phyloP scores from a whole-genome alignment of 192 early-diverging fungal species.

The Entomortierella chlamydospora region DNA sequence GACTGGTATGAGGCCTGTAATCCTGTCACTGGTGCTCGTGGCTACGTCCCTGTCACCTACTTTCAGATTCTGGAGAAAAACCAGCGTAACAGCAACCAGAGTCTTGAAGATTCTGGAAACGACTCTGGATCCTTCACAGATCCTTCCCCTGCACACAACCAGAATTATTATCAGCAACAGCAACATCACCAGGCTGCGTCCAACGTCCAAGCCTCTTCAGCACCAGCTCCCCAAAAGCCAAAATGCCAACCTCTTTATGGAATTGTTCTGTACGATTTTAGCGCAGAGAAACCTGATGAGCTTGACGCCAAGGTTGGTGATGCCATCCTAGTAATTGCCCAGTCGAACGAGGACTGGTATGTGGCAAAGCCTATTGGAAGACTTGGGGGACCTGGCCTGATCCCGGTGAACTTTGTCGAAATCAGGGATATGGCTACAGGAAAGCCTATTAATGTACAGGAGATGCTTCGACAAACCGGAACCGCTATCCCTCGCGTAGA shows the following conservation, averaged over 20 bases:
- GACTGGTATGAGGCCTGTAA: slow-evolving; percentile 82
- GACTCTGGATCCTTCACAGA: slow-evolving; percentile 27
- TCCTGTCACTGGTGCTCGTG: slow-evolving; percentile 75
- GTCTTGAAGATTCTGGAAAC: slow-evolving; percentile 42
- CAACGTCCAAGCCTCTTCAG: slow-evolving; percentile 25
- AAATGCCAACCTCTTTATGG: slow-evolving; percentile 70
- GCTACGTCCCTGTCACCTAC: slow-evolving; percentile 76
- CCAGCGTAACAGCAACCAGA: slow-evolving; percentile 55
- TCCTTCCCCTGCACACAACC: slow-evolving; percentile 8
- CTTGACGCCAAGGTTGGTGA: slow-evolving; percentile 76
- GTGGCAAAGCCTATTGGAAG: slow-evolving; percentile 77
- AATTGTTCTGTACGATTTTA: slow-evolving; percentile 80
- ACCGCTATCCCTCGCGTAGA: slow-evolving; percentile 71
- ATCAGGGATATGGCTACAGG: slow-evolving; percentile 78
- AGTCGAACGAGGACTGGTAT: slow-evolving; percentile 84
- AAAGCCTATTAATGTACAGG: slow-evolving; percentile 72
- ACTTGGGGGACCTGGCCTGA: slow-evolving; percentile 74
- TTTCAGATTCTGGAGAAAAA: slow-evolving; percentile 79
- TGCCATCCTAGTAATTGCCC: slow-evolving; percentile 80
- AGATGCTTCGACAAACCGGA: slow-evolving; percentile 71
- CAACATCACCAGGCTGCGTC: slow-evolving; percentile 11
- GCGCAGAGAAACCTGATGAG: slow-evolving; percentile 78
- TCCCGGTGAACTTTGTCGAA: slow-evolving; percentile 82
- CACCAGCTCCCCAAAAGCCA: slow-evolving; percentile 54
- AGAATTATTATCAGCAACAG: slow-evolving; percentile 12